These are phyloP conservation scores for Xanthoconium purpureum DNA, from an alignment of 768 basidiomycete species.

Conservation along the genomic window DNA sequence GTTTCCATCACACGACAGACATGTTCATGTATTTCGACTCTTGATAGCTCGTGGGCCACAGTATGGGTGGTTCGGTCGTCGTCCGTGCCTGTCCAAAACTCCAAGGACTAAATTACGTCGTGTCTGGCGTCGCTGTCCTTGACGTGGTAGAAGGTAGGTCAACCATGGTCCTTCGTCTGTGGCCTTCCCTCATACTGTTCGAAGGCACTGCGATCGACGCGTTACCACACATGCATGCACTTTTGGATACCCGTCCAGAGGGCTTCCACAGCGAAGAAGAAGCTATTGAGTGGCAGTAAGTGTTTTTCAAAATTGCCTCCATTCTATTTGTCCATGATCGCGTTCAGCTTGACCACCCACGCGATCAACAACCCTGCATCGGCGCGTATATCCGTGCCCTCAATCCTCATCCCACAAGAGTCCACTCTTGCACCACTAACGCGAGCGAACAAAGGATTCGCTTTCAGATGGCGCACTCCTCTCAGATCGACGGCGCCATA, in stretches of 20 bases:
- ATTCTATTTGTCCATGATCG: neutral
- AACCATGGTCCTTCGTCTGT: neutral
- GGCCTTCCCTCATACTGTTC: neutral
- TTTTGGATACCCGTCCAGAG: conserved; percentile 81
- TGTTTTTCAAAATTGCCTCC: conserved; percentile 7
- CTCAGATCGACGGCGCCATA: conserved; percentile 81
- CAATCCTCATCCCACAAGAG: conserved; percentile 55
- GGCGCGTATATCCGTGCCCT: conserved; percentile 86
- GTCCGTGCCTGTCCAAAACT: conserved; percentile 67
- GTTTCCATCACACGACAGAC: neutral
- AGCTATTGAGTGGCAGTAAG: conserved; percentile 96
- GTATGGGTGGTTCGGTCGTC: conserved; percentile 93
- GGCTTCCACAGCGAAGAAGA: conserved; percentile 81
- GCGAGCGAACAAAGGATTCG: conserved; percentile 20
- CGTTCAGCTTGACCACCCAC: conserved; percentile 68
- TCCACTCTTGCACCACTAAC: conserved; percentile 33
- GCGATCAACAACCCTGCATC: conserved; percentile 79
- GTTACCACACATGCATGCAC: conserved; percentile 85
- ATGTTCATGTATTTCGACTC: neutral
- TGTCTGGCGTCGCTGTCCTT: conserved; percentile 76
- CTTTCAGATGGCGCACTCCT: conserved; percentile 80
- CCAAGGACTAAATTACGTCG: conserved; percentile 60
- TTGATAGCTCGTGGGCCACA: conserved; percentile 81
- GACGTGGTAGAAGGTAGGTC: conserved; percentile 86
- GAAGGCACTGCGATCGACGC: conserved; percentile 91